These are phyloP conservation scores for Botrytis aclada DNA, from an alignment of 2,329 filamentous ascomycete genomes.

Conservation along the genomic window DNA sequence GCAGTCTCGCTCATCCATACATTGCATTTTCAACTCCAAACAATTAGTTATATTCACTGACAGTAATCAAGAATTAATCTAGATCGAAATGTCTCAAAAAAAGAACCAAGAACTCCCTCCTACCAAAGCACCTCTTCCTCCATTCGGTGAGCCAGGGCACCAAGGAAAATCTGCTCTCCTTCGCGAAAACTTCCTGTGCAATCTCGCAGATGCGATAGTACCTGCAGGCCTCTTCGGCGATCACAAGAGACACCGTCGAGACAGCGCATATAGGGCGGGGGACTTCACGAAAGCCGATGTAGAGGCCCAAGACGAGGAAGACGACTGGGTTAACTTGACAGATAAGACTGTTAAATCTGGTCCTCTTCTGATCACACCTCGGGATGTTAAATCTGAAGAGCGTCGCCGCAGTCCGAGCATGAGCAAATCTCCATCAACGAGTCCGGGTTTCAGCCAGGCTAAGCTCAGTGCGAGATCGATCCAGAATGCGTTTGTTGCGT, in stretches of 20 bases:
- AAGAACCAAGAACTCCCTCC: neutral
- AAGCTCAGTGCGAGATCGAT: neutral
- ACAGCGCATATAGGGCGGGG: neutral
- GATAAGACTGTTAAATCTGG: neutral
- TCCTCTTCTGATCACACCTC: neutral
- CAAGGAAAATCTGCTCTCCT: slow-evolving; percentile 10
- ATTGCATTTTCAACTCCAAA: neutral
- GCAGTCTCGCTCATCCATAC: neutral
- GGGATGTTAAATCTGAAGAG: neutral
- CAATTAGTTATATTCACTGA: neutral
- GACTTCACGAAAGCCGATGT: neutral
- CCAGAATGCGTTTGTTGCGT: neutral
- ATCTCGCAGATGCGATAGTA: neutral
- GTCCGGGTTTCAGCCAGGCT: neutral
- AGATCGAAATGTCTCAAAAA: neutral
- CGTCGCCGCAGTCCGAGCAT: neutral
- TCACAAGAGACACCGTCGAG: neutral
- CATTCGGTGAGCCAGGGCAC: neutral
- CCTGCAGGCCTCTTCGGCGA: neutral
- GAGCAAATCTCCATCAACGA: neutral
- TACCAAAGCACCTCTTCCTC: neutral
- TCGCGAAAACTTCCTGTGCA: neutral
- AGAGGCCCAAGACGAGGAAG: neutral
- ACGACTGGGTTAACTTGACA: slow-evolving; percentile 1
- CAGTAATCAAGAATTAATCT: fast-evolving